Base-by-base conservation (phyloP, 176 grass and related monocot genomes). In the Phyllostachys edulis region DNA sequence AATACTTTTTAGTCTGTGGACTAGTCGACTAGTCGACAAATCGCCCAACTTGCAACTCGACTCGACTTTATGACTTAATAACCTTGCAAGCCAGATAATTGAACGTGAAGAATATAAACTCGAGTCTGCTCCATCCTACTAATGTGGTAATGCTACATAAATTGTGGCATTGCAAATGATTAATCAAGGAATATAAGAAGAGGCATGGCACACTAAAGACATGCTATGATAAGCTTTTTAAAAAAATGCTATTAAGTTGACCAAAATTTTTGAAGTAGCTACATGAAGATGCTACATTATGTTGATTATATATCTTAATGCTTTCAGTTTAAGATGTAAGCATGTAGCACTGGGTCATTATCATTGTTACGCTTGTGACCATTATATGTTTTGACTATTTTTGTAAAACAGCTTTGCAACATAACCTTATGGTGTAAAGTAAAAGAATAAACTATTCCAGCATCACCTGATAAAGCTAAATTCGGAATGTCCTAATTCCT, bases 101-200 rank as follows among this genome's bases (percentile, higher is more conserved):
- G 55, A 71, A 69, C 24, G 57, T 20, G 18, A 86, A 71, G 65
- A 85, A 86, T 71, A 63, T 76, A 10, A n/a, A 54, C n/a, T 63
- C 4, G 44, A 52, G 65, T 44, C 4, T 73, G 11, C 23, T 80
- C 37, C 46, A 40, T 29, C 67, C 21, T 52, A 80, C 44, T 29
- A 63, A 63, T 79, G 39, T 18, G 45, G 65, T 63, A 84, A 70
- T 49, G 27, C 39, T 49, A 85, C 51, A 85, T 47, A 78, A 24
- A 68, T 18, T 50, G 65, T 62, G 18, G 38, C 13, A 79, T 49
- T 26, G 42, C 20, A 79, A 85, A 78, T 85, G 20, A 46, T 63
- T 78, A 38, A 85, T 78, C 83, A 78, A 62, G 42, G 49, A 59
- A 77, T 40, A 21, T 76, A 29, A 47, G 50, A 20, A 41, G 18